phyloP scores from a whole-genome alignment of 805 yeast species.

The Teunomyces stri region DNA sequence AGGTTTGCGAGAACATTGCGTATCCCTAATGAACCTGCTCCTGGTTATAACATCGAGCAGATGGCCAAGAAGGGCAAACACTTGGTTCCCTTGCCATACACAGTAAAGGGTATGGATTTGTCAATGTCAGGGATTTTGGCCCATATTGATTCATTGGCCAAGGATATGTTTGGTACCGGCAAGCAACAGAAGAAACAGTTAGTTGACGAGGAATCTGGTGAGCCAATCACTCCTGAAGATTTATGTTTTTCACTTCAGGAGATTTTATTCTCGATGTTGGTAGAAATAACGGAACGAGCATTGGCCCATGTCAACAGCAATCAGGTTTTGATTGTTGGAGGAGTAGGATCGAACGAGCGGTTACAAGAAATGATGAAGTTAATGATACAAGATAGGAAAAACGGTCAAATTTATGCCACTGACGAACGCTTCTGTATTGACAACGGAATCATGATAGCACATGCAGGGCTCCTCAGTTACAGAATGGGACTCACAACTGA shows the following conservation, averaged over 20 bases:
- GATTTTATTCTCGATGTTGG: constrained; percentile 90
- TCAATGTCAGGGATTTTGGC: constrained; percentile 96
- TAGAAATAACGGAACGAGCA: constrained; percentile 96
- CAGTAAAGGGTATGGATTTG: constrained; percentile 98
- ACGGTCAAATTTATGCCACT: constrained; percentile 88
- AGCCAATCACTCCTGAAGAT: constrained; percentile 73
- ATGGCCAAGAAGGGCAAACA: constrained; percentile 70
- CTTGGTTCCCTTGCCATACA: constrained; percentile 81
- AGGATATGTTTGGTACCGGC: constrained; percentile 54
- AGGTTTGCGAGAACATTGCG: constrained; percentile 88
- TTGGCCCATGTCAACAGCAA: constrained; percentile 93
- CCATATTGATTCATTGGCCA: constrained; percentile 75
- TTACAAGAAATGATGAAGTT: constrained; percentile 95
- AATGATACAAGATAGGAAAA: constrained; percentile 82
- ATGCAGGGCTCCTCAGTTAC: constrained; percentile 86
- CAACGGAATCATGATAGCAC: constrained; percentile 98
- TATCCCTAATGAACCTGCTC: constrained; percentile 92
- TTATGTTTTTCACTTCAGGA: constrained; percentile 92
- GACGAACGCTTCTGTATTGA: constrained; percentile 97
- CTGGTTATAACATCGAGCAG: constrained; percentile 96
- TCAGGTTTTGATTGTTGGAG: constrained; percentile 94
- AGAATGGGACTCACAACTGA: constrained; percentile 72
- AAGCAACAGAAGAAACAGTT: constrained; percentile 31
- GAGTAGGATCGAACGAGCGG: constrained; percentile 94
- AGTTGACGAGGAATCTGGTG: constrained; percentile 43